Evolutionary conservation across 805 yeast species (phyloP), one percentile per base, ranked within the genome.

Genomic region (Ogataea nonfermentans): DNA sequence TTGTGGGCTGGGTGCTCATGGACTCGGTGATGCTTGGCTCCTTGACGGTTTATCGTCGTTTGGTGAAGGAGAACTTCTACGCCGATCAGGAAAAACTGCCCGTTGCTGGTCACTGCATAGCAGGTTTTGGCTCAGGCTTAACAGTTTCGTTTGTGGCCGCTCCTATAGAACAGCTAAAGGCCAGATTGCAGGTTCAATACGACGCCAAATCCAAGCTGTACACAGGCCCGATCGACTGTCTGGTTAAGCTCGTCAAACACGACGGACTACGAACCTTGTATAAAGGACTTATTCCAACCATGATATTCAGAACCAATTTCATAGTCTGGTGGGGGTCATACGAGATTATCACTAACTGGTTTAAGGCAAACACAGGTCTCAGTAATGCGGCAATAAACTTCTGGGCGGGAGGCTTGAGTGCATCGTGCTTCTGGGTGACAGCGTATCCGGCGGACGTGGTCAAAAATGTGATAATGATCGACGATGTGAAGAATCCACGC

Each of bases 111-210:
- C 88, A 84, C 55, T 70, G 84, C 22, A 61, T 82, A 15, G 91
- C 95, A 1, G 82, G 81, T 0, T 57, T 77, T 22, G 95, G 95
- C n/a, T 79, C 93, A 7, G 96, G 97, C 2, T 78, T 83, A 82
- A 89, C 96, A 0, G 96, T 89, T 10, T 81, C 91, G 32, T 84
- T 89, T 66, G 90, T 89, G n/a, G 97, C 97, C 4, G 95, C 96
- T 0, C 96, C 96, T 2, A 83, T 89, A 6, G 97, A 89, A 60
- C 83, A 84, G 52, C 79, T 89, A 50, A 89, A 89, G 63, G 95
- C 95, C 3, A 73, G 95, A 46, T 69, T 89, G 35, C 96, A 89
- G 61, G 88, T 89, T 9, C 96, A 89, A 56, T 89, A 89, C 58
- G 95, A 87, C 58, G 81, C 89, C 9, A 73, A 75, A 29, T 66